Evolutionary conservation across 2,329 filamentous ascomycete genomes (phyloP).

Genomic region (Macrophomina tecta): DNA sequence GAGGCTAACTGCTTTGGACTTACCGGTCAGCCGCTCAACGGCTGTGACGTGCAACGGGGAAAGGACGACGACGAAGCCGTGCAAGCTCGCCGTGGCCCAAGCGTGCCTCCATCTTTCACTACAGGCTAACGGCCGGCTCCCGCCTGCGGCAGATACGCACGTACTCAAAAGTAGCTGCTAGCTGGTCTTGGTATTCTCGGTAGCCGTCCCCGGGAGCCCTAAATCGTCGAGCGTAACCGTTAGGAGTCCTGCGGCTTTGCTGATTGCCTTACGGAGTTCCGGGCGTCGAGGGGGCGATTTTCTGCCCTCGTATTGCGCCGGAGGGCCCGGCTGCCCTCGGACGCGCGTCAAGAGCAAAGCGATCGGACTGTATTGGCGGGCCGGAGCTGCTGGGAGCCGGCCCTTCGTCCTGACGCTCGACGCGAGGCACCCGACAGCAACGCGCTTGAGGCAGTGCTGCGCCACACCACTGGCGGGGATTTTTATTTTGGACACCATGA

Average conservation of each 20-base stretch:
- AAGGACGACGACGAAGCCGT: slow-evolving; percentile 18
- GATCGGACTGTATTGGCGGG: slow-evolving; percentile 7
- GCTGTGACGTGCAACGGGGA: slow-evolving; percentile 17
- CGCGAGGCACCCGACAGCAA: slow-evolving; percentile 2
- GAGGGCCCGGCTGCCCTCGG: slow-evolving; percentile 17
- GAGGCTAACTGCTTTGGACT: slow-evolving; percentile 14
- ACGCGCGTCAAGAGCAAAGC: slow-evolving; percentile 16
- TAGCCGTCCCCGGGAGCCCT: background rate
- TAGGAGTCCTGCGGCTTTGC: slow-evolving; percentile 17
- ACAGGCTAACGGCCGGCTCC: slow-evolving; percentile 17
- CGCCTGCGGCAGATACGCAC: slow-evolving; percentile 14
- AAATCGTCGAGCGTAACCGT: slow-evolving; percentile 1
- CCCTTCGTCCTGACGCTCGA: slow-evolving; percentile 6
- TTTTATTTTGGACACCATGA: slow-evolving; percentile 7
- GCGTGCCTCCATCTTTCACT: slow-evolving; percentile 14
- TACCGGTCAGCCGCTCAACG: slow-evolving; percentile 24
- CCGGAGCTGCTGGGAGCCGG: background rate
- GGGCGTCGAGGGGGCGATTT: background rate
- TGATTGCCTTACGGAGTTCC: slow-evolving; percentile 1
- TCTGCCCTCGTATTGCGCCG: slow-evolving; percentile 11
- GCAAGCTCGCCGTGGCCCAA: slow-evolving; percentile 4
- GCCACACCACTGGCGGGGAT: slow-evolving; percentile 10
- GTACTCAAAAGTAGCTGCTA: slow-evolving; percentile 7
- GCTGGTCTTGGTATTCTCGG: background rate
- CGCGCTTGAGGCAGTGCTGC: slow-evolving; percentile 17